Percentiles rank a stretch among this genome's conserved stretches.
Conservation (phyloP, 2,329 filamentous ascomycete genomes). For the Colletotrichum orbiculare region DNA sequence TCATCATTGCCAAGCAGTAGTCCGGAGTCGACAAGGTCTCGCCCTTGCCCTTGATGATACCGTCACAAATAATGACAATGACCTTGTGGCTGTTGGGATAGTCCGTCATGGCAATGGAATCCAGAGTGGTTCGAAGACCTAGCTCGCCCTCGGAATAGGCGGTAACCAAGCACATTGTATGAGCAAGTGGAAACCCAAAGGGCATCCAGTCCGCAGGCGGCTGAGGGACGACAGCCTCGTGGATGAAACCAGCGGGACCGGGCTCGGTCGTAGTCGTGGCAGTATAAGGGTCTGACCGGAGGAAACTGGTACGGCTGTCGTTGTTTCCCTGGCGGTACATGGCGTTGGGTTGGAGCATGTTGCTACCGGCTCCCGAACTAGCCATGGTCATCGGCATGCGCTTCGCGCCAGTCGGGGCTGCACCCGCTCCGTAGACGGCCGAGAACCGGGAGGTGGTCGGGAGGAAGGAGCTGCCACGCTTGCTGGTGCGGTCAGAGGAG, state of each 20-base stretch:
- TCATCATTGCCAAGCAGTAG: slow-evolving; percentile 92
- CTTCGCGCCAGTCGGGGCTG: slow-evolving; percentile 57
- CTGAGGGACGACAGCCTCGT: slow-evolving; percentile 94
- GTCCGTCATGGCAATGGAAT: slow-evolving; percentile 97
- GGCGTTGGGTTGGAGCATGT: slow-evolving; percentile 75
- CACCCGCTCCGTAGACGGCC: slow-evolving; percentile 83
- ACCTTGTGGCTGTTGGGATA: slow-evolving; percentile 99
- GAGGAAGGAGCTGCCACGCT: slow-evolving; percentile 85
- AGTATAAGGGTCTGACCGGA: slow-evolving; percentile 68
- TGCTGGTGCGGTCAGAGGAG: slow-evolving; percentile 77
- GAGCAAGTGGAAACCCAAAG: slow-evolving; percentile 93
- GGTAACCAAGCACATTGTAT: slow-evolving; percentile 93
- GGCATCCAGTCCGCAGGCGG: slow-evolving; percentile 97
- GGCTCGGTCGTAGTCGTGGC: slow-evolving; percentile 71
- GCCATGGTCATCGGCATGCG: slow-evolving; percentile 91
- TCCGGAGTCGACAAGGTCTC: slow-evolving; percentile 90
- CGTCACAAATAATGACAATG: slow-evolving; percentile 95
- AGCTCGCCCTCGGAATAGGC: slow-evolving; percentile 96
- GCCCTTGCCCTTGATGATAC: slow-evolving; percentile 95
- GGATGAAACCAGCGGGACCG: slow-evolving; percentile 93
- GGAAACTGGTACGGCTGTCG: slow-evolving; percentile 73
- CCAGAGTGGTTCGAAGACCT: slow-evolving; percentile 90
- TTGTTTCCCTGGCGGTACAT: slow-evolving; percentile 75
- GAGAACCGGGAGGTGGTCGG: slow-evolving; percentile 96
- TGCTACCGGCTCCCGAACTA: slow-evolving; percentile 81